These are phyloP conservation scores for Curvularia sp. DNA, from an alignment of 2,329 filamentous ascomycete species.

Conservation along the genomic window DNA sequence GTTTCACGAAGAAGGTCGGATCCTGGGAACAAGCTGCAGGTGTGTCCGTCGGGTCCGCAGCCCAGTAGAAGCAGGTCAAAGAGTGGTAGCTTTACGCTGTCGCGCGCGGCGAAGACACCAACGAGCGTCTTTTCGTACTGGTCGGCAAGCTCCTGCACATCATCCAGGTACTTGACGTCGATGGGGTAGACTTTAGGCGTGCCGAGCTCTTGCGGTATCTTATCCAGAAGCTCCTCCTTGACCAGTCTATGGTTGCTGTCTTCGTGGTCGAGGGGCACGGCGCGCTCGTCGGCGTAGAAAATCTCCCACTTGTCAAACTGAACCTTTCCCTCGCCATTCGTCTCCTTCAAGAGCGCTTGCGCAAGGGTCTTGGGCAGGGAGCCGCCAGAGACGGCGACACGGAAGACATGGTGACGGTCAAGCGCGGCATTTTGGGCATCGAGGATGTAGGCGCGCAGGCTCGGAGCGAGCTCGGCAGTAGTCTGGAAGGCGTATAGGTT, in stretches of 20 bases:
- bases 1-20: slow-evolving; percentile 86
- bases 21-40: slow-evolving; percentile 92
- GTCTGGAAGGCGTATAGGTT: slow-evolving; percentile 81
- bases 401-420: slow-evolving; percentile 81
- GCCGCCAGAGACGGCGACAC: slow-evolving; percentile 90
- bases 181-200: slow-evolving; percentile 80
- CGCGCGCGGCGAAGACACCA: slow-evolving; percentile 83
- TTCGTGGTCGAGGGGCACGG: slow-evolving; percentile 86
- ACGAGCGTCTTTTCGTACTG: slow-evolving; percentile 91
- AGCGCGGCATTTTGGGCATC: slow-evolving; percentile 81
- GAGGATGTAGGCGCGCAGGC: slow-evolving; percentile 82
- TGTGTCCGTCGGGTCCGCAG: slow-evolving; percentile 95
- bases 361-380: slow-evolving; percentile 89
- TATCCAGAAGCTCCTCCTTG: slow-evolving; percentile 85
- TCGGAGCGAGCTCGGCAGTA: slow-evolving; percentile 72
- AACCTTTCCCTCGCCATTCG: slow-evolving; percentile 65
- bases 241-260: slow-evolving; percentile 95
- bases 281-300: slow-evolving; percentile 97
- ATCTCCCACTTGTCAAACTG: slow-evolving; percentile 93
- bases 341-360: slow-evolving; percentile 74
- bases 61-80: slow-evolving; percentile 95
- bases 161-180: slow-evolving; percentile 70
- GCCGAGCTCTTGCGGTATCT: slow-evolving; percentile 73
- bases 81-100: slow-evolving; percentile 91
- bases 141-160: slow-evolving; percentile 91